Conservation (phyloP, 805 yeast species). For the Scheffersomyces stipitis region DNA sequence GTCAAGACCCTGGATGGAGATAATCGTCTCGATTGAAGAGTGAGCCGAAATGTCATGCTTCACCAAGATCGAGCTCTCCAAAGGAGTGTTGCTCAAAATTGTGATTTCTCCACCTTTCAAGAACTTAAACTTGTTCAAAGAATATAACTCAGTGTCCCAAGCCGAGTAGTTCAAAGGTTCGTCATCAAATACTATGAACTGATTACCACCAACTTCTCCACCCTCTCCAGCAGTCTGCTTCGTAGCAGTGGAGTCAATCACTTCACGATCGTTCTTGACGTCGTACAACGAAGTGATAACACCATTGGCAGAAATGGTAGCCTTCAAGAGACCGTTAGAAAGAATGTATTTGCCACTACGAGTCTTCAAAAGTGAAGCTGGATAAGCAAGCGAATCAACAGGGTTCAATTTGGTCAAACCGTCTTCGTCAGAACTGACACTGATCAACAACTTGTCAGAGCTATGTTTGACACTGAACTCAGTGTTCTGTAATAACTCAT, state of each 20-base stretch:
- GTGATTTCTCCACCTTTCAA: slow-evolving; percentile 38
- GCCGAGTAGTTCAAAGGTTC: slow-evolving; percentile 91
- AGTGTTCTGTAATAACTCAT: slow-evolving; percentile 6
- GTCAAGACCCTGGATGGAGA: slow-evolving; percentile 65
- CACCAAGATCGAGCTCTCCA: slow-evolving; percentile 63
- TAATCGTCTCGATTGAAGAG: slow-evolving; percentile 63
- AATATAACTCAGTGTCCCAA: slow-evolving; percentile 95
- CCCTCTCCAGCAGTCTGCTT: slow-evolving; percentile 38
- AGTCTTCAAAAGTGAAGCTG: slow-evolving; percentile 48
- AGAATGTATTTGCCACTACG: slow-evolving; percentile 47
- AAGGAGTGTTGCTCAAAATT: slow-evolving; percentile 50
- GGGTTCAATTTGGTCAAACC: slow-evolving; percentile 18
- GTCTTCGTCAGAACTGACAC: slow-evolving; percentile 16
- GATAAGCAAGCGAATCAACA: slow-evolving; percentile 28
- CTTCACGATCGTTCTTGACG: slow-evolving; percentile 54
- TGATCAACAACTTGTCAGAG: slow-evolving; percentile 14
- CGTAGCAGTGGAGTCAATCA: slow-evolving; percentile 58
- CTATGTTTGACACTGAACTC: slow-evolving; percentile 12
- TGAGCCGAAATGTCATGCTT: slow-evolving; percentile 56
- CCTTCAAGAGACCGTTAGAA: slow-evolving; percentile 61
- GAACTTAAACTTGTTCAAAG: slow-evolving; percentile 68
- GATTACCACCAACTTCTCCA: slow-evolving; percentile 63
- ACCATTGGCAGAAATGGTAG: slow-evolving; percentile 51
- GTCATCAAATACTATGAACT: slow-evolving; percentile 80
- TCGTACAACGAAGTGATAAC: slow-evolving; percentile 66